These are phyloP conservation scores for Penicillium herquei DNA, from an alignment of 495 filamentous ascomycete species.

Conservation along the genomic window DNA sequence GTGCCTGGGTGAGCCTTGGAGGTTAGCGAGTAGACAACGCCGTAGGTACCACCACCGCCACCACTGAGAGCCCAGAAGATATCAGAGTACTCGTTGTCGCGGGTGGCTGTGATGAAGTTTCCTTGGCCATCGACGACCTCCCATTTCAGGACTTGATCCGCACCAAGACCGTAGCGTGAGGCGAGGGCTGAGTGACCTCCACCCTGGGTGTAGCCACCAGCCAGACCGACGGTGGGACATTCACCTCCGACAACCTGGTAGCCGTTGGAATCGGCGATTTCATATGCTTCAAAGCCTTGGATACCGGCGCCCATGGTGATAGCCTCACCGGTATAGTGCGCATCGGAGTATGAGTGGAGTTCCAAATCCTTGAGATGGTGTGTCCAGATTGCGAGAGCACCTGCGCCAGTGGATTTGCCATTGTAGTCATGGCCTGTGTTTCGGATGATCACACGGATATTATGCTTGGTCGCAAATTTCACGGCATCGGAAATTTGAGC, in stretches of 20 bases:
- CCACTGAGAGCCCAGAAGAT: conserved; percentile 68
- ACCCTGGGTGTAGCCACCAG: conserved; percentile 59
- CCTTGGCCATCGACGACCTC: conserved; percentile 57
- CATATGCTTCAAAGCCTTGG: conserved; percentile 46
- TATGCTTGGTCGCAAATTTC: conserved; percentile 50
- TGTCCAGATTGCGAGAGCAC: conserved; percentile 55
- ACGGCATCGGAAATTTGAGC: conserved; percentile 35
- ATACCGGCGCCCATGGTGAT: conserved; percentile 46
- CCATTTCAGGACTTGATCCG: conserved; percentile 62
- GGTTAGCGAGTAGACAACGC: conserved; percentile 58
- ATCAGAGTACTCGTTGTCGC: conserved; percentile 53
- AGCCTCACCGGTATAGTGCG: conserved; percentile 46
- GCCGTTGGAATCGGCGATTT: conserved; percentile 30
- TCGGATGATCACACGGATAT: conserved; percentile 62
- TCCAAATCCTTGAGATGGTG: conserved; percentile 52
- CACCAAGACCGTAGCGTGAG: conserved; percentile 55
- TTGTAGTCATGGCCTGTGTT: conserved; percentile 61
- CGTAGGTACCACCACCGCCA: conserved; percentile 64
- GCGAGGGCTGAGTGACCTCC: conserved; percentile 59
- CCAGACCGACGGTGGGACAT: conserved; percentile 35
- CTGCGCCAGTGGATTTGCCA: conserved; percentile 57
- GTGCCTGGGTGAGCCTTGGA: conserved; percentile 41
- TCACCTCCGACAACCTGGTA: conserved; percentile 34
- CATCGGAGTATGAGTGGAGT: conserved; percentile 33
- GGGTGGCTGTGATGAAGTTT: conserved; percentile 48